Evolutionary conservation across 176 grass and related monocot genomes (phyloP).

Genomic region (Oryza coarctata): DNA sequence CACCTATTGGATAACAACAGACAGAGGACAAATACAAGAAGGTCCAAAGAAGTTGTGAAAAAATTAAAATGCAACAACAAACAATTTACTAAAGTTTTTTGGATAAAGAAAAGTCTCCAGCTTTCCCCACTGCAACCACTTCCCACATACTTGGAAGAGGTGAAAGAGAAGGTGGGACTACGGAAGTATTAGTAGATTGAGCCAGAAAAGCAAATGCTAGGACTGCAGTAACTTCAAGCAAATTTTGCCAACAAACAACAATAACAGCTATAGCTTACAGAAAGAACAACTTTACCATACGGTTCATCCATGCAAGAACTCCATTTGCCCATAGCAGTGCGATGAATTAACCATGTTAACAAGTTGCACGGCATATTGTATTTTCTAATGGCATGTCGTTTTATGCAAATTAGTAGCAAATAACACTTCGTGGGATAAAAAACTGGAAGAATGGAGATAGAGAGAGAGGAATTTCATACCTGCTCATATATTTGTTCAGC

Average conservation of each 20-base stretch:
- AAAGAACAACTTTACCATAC: not conserved
- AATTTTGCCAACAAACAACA: not conserved
- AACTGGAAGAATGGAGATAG: not conserved
- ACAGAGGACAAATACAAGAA: constrained; percentile 1
- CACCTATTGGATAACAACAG: constrained; percentile 52
- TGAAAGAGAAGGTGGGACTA: not conserved
- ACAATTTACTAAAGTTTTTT: not conserved
- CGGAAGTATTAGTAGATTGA: not conserved
- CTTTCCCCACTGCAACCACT: not conserved
- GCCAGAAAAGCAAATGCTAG: not conserved
- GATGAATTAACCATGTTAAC: not conserved
- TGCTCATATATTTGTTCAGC: constrained; percentile 74
- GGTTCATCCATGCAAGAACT: not conserved
- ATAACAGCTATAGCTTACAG: not conserved
- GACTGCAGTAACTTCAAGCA: not conserved
- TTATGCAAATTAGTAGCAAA: not conserved
- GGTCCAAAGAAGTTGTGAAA: not conserved
- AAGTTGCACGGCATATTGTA: not conserved
- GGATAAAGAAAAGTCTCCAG: not conserved
- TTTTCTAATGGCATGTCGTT: not conserved
- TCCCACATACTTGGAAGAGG: not conserved
- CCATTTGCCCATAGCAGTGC: not conserved
- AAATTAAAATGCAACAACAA: not conserved
- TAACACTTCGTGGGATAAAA: not conserved
- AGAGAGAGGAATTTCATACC: constrained; percentile 35